Percentiles rank a stretch among this genome's conserved stretches.
Evolutionary conservation across 2,329 filamentous ascomycete genomes (phyloP).

Genomic region (Diaporthe sp.): DNA sequence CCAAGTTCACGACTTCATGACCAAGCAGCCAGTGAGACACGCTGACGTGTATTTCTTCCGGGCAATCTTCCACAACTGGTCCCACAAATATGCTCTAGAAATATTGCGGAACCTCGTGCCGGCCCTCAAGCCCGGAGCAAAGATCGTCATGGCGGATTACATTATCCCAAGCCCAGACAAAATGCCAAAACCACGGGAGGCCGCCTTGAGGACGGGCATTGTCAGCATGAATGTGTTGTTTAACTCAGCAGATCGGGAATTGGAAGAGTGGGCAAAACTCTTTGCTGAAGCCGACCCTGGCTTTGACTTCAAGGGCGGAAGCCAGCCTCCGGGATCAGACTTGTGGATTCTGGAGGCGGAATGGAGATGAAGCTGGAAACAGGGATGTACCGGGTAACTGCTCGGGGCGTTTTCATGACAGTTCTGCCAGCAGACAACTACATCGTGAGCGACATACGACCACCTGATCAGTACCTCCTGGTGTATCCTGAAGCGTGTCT

Average conservation of each 20-base stretch:
- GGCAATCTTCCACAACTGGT: conserved; percentile 52
- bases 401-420: not conserved
- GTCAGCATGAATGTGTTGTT: conserved; percentile 35
- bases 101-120: conserved; percentile 51
- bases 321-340: conserved; percentile 5
- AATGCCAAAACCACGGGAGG: conserved; percentile 7
- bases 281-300: conserved; percentile 10
- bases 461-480: no score
- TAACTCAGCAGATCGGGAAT: conserved; percentile 21
- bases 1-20: conserved; percentile 50
- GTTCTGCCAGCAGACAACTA: no score
- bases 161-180: conserved; percentile 45
- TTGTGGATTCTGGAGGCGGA: conserved; percentile 25
- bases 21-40: conserved; percentile 45
- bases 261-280: conserved; percentile 16
- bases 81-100: conserved; percentile 51
- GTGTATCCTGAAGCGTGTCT: no score
- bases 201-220: not conserved
- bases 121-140: conserved; percentile 48
- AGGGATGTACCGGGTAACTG: not conserved
- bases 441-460: no score
- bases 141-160: conserved; percentile 47
- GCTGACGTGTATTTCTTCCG: conserved; percentile 51
- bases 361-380: not conserved
- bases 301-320: conserved; percentile 24